Evolutionary conservation across 140 eudicot genomes (phyloP), one percentile per base, ranked within the genome.

Genomic region (Anethum foeniculum): DNA sequence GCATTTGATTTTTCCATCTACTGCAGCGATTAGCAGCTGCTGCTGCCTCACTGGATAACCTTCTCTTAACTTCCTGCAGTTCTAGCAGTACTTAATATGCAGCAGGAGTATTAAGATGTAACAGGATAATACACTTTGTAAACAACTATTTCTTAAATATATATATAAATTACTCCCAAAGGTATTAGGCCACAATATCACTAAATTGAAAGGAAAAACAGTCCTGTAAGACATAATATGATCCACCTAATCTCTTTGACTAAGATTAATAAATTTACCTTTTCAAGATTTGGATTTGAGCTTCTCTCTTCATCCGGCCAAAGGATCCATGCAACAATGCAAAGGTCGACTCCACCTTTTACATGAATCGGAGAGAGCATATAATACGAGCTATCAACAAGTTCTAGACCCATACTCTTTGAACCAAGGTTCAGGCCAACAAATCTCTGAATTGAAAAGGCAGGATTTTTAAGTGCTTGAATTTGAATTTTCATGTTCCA

Each of bases 221-320:
- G 5, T 44, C 68, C 46, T 11, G 48, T 48, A 36, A 65, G 46
- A 23, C 51, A 4, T 75, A 44, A 75, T 46, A 5, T 46, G 32
- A 27, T 51, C 46, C 41, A 32, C 49, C 80, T 51, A 32, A 28
- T 49, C 21, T 76, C 7, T 77, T 18, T 47, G 34, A 75, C 39
- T 28, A 47, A 16, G 43, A 32, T n/a, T 2, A 10, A 7, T 12
- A 78, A 68, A 82, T 48, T 77, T 86, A 92, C 98, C 98, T 95
- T 95, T 87, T 95, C 99, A 77, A 95, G 81, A 88, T 90, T 92
- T 23, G 99, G 99, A 58, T 83, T 89, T 28, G 99, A 92, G 82
- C 93, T 90, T 88, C 88, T 86, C 86, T 95, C 99, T 80, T 95
- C 97, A 79, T 95, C 99, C 30, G 99, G 99, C 90, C 96, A 95